Base-by-base conservation (phyloP, 257 asterid species). In the Rehmannia glutinosa region DNA sequence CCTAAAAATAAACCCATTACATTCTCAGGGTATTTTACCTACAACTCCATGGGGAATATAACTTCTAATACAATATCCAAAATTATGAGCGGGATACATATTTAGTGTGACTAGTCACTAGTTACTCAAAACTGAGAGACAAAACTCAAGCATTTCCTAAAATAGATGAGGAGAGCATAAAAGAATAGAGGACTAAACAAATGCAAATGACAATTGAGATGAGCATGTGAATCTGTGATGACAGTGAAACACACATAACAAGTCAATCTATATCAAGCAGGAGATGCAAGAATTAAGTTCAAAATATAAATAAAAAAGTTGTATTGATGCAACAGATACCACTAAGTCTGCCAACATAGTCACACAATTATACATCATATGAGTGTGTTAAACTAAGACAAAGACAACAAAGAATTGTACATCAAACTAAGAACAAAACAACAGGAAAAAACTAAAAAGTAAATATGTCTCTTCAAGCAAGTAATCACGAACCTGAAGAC, bases 401-500 rank as follows among this genome's bases (percentile, higher is more conserved):
- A 32, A 16, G 13, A 38, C 11, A 23, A 16, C 62, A 30, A 2
- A 42, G 33, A 61, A 51, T 25, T 49, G 39, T 8, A 52, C 12
- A 30, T 25, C 23, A 60, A 21, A 54, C 57, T n/a, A 49, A 36
- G 16, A 73, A 32, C 46, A 19, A 13, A 41, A 38, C 30, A 25
- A 58, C 33, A 30, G 11, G 15, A 10, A 45, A 21, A 52, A 65
- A 53, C 23, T 5, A 43, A 39, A 11, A 35, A 25, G 11, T 2
- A 11, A 24, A 21, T 11, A 27, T 27, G 49, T 53, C 63, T 41
- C 53, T 32, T 54, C 53, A 46, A 17, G 41, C 56, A 69, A 39
- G 56, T 6, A 67, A 55, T 32, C 41, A 55, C 74, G 58, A 64
- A 94, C 99, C 96, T 94, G 97, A 66, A 90, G 77, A 73, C 76